Base-by-base conservation (phyloP, 768 basidiomycete species). In the Panaeolus papilionaceus region DNA sequence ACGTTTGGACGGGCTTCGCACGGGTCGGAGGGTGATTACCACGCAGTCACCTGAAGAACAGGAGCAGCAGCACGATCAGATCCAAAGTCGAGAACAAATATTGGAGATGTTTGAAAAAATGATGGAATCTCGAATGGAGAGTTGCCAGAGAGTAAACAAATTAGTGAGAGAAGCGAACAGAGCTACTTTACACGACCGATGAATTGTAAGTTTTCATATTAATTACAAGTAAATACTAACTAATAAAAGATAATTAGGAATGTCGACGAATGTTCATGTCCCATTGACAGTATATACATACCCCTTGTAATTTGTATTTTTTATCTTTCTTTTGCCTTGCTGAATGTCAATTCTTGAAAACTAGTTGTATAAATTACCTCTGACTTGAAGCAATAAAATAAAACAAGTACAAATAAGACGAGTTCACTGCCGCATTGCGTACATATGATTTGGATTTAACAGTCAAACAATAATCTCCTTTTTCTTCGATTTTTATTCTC, bases 111-210 rank as follows among this genome's bases (percentile, higher is more conserved):
- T 90, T 73, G 89, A 89, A 66, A 84, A 86, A 68, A 88, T 93
- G 80, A 86, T 92, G 81, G 89, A 91, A 72, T 82, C 87, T 2
- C 84, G 92, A 65, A 88, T 93, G 85, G 91, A 92, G 76, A 92
- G 89, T 73, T 93, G 92, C 75, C 84, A 89, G 70, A 82, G 90
- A 39, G 82, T 91, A 64, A 86, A 86, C 69, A 84, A 83, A 61
- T 80, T 92, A 69, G 84, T 91, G 44, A 78, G 80, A 62, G 79
- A 82, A 63, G 82, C 83, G 54, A 83, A 80, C 71, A 76, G 78
- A 64, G 74, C 75, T 26, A 75, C 79, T 63, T 66, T 78, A 51
- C 71, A 76, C 65, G 54, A 66, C 61, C 73, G 71, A 44, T 80
- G 72, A 76, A 23, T 33, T 33, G 33, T 38, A 62, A 18, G 38